These are phyloP conservation scores for Begonia loranthoides DNA, from an alignment of 306 rosid genomes.

Conservation along the genomic window DNA sequence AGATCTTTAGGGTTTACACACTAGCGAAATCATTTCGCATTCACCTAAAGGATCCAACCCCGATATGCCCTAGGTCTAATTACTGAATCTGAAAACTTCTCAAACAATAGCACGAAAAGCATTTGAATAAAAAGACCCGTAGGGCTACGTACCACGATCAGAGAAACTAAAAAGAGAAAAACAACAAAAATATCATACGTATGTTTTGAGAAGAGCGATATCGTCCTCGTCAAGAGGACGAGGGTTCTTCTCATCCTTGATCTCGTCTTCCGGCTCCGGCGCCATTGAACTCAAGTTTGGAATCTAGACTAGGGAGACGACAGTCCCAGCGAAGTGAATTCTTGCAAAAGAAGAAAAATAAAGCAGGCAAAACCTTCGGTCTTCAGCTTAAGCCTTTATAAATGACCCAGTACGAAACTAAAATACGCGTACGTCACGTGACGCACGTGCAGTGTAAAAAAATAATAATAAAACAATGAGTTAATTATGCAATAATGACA, in stretches of 20 bases:
- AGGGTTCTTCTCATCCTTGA: conserved; percentile 99
- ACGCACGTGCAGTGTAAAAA: no score
- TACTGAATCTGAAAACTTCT: no score
- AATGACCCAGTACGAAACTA: no score
- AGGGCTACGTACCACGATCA: conserved; percentile 2
- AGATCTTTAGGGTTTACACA: no score
- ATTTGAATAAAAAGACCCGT: neutral
- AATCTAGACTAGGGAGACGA: neutral
- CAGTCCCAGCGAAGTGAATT: neutral
- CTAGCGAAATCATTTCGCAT: no score
- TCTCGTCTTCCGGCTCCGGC: conserved; percentile 59
- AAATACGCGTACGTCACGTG: no score
- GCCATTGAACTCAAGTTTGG: conserved; percentile 42
- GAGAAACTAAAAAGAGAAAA: conserved; percentile 22
- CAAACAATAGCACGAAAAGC: neutral
- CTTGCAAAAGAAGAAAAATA: neutral
- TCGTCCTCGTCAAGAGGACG: conserved; percentile 95
- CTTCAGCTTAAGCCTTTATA: no score
- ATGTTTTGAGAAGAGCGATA: conserved; percentile 89
- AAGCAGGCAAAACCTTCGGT: no score
- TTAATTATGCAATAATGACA: no score
- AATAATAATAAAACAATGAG: no score
- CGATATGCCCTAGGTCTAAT: no score
- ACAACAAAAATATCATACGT: conserved; percentile 24
- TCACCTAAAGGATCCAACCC: no score